Base-by-base conservation (phyloP, 768 basidiomycete species). In the Rhodocollybia butyracea region DNA sequence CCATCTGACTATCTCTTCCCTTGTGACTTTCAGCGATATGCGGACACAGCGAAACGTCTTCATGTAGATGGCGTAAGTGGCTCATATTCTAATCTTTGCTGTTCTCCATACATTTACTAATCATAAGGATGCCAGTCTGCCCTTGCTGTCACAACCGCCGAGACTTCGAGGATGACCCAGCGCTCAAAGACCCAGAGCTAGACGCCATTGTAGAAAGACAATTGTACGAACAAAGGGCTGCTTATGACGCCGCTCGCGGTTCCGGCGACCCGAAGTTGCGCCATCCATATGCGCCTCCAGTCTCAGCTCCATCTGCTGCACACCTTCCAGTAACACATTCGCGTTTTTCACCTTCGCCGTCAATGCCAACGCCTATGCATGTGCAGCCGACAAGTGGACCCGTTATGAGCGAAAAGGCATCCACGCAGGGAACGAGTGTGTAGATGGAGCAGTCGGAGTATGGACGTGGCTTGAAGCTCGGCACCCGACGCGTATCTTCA, bases 131-230 rank as follows among this genome's bases (percentile, higher is more conserved):
- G n/a, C 43, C 32, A 50, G 48, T 50, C 19, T 50, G 48, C 38
- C 48, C 48, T 2, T 50, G 48, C n/a, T 50, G 48, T 38, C 31
- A 50, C 32, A 22, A 19, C 21, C 48, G 38, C 24, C 34, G 32
- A 21, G 24, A 36, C 21, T 45, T 45, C 13, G 48, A 50, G 11
- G 48, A 50, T 10, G 48, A 50, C 11, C 48, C 48, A 2, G 21
- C 19, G 3, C 10, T 50, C 32, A 50, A 38, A 3, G 24, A 50
- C 15, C 17, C 48, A 7, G 48, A 38, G 13, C 24, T 50, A 5
- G 48, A 50, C 38, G 48, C 48, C 13, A 50, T 50, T 1, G 48
- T 50, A 6, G 48, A 50, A 50, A 50, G 48, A 34, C 48, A 50
- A 24, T 8, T 50, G 34, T 50, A 50, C 15, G 48, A 50, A 24